Percentiles rank a stretch among this genome's conserved stretches.
phyloP scores from a whole-genome alignment of 1,139 yeast genomes.

The Sugiyamaella japonica region DNA sequence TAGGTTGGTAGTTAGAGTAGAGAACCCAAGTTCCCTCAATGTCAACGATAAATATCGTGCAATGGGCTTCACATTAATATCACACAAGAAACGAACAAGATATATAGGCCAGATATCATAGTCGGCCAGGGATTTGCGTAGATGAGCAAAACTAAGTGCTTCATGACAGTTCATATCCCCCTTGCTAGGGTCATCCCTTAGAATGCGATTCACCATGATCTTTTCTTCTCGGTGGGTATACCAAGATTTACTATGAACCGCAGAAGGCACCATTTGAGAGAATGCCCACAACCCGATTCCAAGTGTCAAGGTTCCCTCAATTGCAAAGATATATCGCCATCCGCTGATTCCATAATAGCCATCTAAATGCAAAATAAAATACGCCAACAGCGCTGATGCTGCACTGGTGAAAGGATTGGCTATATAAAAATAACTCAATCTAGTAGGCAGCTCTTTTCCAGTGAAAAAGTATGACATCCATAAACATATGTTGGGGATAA shows the following conservation, averaged over 20 bases:
- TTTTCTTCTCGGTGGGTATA: slow-evolving; percentile 61
- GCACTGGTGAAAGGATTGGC: slow-evolving; percentile 37
- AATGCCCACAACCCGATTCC: slow-evolving; percentile 49
- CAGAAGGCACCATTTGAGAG: slow-evolving; percentile 59
- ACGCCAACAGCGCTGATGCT: slow-evolving; percentile 45
- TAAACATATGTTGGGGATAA: slow-evolving; percentile 52
- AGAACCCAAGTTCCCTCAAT: slow-evolving; percentile 53
- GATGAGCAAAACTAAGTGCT: slow-evolving; percentile 46
- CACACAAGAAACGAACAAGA: slow-evolving; percentile 50
- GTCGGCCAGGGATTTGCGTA: slow-evolving; percentile 49
- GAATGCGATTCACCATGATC: slow-evolving; percentile 59
- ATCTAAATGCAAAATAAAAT: slow-evolving; percentile 47
- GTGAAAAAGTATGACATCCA: slow-evolving; percentile 57
- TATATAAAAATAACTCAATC: slow-evolving; percentile 51
- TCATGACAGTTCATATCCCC: slow-evolving; percentile 69
- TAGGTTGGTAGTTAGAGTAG: slow-evolving; percentile 54
- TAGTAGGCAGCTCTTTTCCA: slow-evolving; percentile 47
- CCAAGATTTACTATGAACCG: slow-evolving; percentile 59
- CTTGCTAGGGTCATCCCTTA: slow-evolving; percentile 68
- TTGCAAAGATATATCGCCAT: slow-evolving; percentile 65
- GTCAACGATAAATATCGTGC: slow-evolving; percentile 52
- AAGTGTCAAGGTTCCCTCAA: slow-evolving; percentile 63
- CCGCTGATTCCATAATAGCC: slow-evolving; percentile 47
- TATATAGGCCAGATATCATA: slow-evolving; percentile 63
- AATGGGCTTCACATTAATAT: slow-evolving; percentile 46